Evolutionary conservation across 352 stramenopile genomes (phyloP).

Genomic region (Phytophthora sojae): DNA sequence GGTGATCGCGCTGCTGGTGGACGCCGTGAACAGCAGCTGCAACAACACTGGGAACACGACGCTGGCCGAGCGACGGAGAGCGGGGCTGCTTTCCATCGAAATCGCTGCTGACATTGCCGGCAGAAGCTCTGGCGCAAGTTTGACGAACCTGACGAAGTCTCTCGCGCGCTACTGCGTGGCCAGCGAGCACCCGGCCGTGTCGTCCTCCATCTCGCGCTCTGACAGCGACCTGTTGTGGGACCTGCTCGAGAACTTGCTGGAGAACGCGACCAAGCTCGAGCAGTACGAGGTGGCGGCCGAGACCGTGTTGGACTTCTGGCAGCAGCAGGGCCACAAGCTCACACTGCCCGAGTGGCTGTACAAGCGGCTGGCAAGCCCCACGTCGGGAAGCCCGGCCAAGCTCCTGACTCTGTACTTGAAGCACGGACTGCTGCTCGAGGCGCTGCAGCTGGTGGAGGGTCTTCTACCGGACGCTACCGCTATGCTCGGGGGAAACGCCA

Average conservation of each 20-base stretch:
- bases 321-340: constrained; percentile 57
- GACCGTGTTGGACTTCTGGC: constrained; percentile 66
- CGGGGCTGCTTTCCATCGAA: constrained; percentile 57
- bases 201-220: constrained; percentile 32
- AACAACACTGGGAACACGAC: constrained; percentile 34
- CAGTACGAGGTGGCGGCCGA: constrained; percentile 69
- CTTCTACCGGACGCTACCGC: constrained; percentile 42
- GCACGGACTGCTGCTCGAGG: constrained; percentile 71
- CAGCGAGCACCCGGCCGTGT: constrained; percentile 37
- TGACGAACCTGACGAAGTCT: constrained; percentile 66
- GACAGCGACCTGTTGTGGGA: constrained; percentile 64
- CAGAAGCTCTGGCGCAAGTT: constrained; percentile 16
- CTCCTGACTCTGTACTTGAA: constrained; percentile 67
- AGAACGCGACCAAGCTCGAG: constrained; percentile 42
- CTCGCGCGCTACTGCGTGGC: constrained; percentile 72
- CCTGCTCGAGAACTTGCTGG: constrained; percentile 59
- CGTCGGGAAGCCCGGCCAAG: constrained; percentile 58
- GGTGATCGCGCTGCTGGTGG: constrained; percentile 64
- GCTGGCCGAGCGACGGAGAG: constrained; percentile 51
- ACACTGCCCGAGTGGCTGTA: constrained; percentile 69
- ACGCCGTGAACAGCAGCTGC: constrained; percentile 43
- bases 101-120: constrained; percentile 58
- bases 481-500: constrained; percentile 14
- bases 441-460: constrained; percentile 56
- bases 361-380: constrained; percentile 43